These are phyloP conservation scores for Cryptococcus sp. DNA, from an alignment of 1,284 basidiomycete genomes.

Conservation along the genomic window DNA sequence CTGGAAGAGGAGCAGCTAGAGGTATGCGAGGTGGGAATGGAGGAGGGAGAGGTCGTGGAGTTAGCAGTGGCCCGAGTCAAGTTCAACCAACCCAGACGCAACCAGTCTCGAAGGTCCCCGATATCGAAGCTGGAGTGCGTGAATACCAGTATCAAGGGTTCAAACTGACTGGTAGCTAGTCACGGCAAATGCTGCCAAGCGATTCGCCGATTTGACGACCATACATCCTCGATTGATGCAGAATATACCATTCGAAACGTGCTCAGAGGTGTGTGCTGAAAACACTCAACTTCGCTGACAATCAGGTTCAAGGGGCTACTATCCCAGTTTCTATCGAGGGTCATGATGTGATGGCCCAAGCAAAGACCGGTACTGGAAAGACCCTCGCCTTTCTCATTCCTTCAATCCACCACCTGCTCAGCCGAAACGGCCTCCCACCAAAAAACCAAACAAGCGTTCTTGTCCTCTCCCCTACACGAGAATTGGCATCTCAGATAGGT, in stretches of 20 bases:
- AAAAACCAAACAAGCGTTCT: slow-evolving; percentile 36
- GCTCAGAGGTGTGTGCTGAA: slow-evolving; percentile 42
- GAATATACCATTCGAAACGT: slow-evolving; percentile 43
- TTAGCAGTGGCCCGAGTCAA: too few species aligned
- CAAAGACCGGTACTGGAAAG: slow-evolving; percentile 56
- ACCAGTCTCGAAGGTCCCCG: too few species aligned
- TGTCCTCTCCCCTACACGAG: slow-evolving; percentile 51
- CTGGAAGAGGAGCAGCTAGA: too few species aligned
- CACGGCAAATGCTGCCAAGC: neutral
- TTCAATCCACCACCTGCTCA: slow-evolving; percentile 47
- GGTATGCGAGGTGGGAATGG: too few species aligned
- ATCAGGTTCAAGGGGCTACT: slow-evolving; percentile 50
- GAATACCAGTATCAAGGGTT: too few species aligned
- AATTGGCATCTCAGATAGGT: slow-evolving; percentile 50
- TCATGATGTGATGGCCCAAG: slow-evolving; percentile 52
- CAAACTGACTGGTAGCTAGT: neutral
- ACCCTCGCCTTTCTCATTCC: slow-evolving; percentile 55
- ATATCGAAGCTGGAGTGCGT: too few species aligned
- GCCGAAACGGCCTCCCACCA: slow-evolving; percentile 14
- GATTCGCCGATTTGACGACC: slow-evolving; percentile 22
- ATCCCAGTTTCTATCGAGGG: slow-evolving; percentile 48
- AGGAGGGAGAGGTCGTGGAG: too few species aligned
- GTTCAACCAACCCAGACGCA: too few species aligned
- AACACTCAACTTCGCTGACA: neutral
- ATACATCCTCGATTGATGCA: slow-evolving; percentile 21